A percentile compares a stretch with the other conserved stretches of the same genome.
Conservation (phyloP, 2,329 filamentous ascomycete species). For the Cercospora berteroae region DNA sequence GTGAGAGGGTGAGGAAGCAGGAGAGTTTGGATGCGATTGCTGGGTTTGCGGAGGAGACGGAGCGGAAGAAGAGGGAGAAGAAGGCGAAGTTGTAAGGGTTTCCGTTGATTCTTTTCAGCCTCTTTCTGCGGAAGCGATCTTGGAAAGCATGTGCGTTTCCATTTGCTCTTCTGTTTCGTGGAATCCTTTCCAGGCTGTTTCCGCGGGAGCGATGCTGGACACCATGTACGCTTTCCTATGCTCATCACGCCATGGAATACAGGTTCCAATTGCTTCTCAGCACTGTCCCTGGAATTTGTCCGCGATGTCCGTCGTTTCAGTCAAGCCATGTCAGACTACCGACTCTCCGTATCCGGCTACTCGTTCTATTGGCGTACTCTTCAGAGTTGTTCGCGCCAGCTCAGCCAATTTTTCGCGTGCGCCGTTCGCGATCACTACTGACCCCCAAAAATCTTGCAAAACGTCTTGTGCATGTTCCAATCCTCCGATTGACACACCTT, state of each 20-base stretch:
- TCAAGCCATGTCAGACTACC: not conserved
- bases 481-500: conserved; percentile 2
- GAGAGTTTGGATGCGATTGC: conserved; percentile 26
- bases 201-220: not conserved
- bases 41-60: conserved; percentile 25
- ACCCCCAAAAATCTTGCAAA: not conserved
- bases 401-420: not conserved
- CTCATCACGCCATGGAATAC: not conserved
- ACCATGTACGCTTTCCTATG: not conserved
- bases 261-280: not conserved
- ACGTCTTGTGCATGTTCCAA: conserved; percentile 5
- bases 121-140: not conserved
- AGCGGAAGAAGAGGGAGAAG: conserved; percentile 26
- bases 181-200: not conserved
- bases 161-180: not conserved
- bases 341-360: not conserved
- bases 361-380: not conserved
- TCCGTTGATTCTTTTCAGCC: not conserved
- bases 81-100: conserved; percentile 17
- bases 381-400: not conserved
- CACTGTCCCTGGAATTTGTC: not conserved
- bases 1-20: conserved; percentile 19
- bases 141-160: not conserved
- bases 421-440: not conserved
- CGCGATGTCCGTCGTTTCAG: not conserved